phyloP scores from a whole-genome alignment of 192 early-diverging fungal genomes.

The Diversispora eburnea region DNA sequence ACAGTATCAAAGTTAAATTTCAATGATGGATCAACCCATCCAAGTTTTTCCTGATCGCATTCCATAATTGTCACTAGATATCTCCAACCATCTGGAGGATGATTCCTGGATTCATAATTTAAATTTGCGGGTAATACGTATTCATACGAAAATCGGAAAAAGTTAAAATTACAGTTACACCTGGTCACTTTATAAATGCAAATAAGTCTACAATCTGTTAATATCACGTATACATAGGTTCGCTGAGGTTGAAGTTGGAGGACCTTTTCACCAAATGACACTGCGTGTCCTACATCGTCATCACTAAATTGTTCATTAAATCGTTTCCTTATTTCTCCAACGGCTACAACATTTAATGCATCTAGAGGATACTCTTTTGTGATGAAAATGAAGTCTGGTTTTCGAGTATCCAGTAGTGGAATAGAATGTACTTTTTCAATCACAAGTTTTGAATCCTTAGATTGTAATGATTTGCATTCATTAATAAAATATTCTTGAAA shows the following conservation, averaged over 20 bases:
- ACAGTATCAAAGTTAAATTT: neutral
- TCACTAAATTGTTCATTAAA: neutral
- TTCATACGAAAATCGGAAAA: slow-evolving; percentile 23
- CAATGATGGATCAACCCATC: slow-evolving; percentile 13
- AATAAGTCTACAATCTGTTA: slow-evolving; percentile 6
- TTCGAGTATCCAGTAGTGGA: slow-evolving; percentile 6
- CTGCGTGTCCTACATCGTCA: slow-evolving; percentile 4
- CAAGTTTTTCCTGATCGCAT: too few relatives aligned
- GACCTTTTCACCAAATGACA: slow-evolving; percentile 21
- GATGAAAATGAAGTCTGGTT: slow-evolving; percentile 17
- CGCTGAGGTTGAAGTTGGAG: slow-evolving; percentile 6
- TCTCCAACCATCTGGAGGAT: too few relatives aligned
- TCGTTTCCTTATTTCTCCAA: slow-evolving; percentile 18
- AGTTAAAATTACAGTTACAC: neutral
- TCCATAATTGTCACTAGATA: too few relatives aligned
- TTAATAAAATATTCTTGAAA: slow-evolving; percentile 19
- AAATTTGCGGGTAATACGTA: neutral
- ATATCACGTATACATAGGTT: slow-evolving; percentile 20
- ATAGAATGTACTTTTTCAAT: neutral
- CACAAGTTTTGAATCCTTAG: neutral
- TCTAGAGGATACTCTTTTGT: neutral
- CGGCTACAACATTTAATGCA: neutral
- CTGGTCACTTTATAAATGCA: slow-evolving; percentile 8
- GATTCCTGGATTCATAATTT: neutral
- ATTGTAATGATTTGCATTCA: neutral